phyloP scores from a whole-genome alignment of 208 protist genomes.

The Wallacemonas collosoma region DNA sequence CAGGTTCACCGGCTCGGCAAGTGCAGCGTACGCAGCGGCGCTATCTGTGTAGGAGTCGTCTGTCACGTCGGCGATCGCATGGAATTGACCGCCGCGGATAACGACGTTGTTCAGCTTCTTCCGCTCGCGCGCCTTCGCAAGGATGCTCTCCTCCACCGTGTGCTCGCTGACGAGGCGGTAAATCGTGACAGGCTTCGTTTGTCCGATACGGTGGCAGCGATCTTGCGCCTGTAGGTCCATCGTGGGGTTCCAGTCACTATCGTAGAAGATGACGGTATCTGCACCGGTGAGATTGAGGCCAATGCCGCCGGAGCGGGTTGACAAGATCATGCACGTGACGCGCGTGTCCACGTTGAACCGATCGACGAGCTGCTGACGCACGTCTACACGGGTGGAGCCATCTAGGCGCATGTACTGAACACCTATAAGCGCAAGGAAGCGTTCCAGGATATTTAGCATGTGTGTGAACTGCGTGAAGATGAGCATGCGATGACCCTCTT shows the following conservation, averaged over 20 bases:
- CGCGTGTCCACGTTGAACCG: slow-evolving; percentile 92
- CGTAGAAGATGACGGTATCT: slow-evolving; percentile 99
- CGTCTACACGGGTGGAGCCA: slow-evolving; percentile 90
- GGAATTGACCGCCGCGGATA: slow-evolving; percentile 94
- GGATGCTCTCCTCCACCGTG: slow-evolving; percentile 97
- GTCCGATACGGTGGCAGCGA: slow-evolving; percentile 97
- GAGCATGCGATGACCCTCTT: slow-evolving; percentile 92
- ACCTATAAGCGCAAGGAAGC: slow-evolving; percentile 92
- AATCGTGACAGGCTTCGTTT: slow-evolving; percentile 96
- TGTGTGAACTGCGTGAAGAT: slow-evolving; percentile 99
- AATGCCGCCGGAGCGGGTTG: slow-evolving; percentile 96
- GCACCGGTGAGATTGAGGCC: slow-evolving; percentile 99
- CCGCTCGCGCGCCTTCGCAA: slow-evolving; percentile 95
- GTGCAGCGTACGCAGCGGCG: slow-evolving; percentile 64
- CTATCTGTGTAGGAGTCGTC: slow-evolving; percentile 57
- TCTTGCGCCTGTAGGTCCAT: slow-evolving; percentile 98
- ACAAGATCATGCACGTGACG: slow-evolving; percentile 98
- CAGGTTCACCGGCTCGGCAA: slow-evolving; percentile 72
- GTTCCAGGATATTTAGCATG: slow-evolving; percentile 98
- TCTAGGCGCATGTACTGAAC: slow-evolving; percentile 96
- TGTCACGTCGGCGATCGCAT: slow-evolving; percentile 69
- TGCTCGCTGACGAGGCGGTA: slow-evolving; percentile 95
- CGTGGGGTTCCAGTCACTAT: slow-evolving; percentile 99
- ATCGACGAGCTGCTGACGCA: slow-evolving; percentile 93
- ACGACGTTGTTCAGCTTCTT: slow-evolving; percentile 95